Evolutionary conservation across 2,329 filamentous ascomycete species (phyloP).

Genomic region (Xylaria sp.): DNA sequence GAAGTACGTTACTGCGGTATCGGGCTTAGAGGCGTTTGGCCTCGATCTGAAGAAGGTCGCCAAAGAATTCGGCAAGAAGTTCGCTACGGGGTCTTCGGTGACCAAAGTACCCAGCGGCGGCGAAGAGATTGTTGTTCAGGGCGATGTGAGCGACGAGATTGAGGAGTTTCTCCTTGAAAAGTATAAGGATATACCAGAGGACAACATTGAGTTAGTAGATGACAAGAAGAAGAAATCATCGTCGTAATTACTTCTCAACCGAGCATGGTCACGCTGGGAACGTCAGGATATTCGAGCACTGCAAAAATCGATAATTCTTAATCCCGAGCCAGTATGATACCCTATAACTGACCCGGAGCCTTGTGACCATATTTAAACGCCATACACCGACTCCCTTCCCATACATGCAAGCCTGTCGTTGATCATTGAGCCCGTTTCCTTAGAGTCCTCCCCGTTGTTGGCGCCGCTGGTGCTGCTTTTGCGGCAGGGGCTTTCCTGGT

Average conservation of each 20-base stretch:
- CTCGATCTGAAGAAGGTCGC: slow-evolving; percentile 94
- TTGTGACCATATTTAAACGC: slow-evolving; percentile 31
- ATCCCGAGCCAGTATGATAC: slow-evolving; percentile 32
- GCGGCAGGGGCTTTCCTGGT: slow-evolving; percentile 62
- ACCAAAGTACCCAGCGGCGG: slow-evolving; percentile 87
- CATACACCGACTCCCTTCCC: slow-evolving; percentile 24
- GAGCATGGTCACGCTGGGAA: slow-evolving; percentile 32
- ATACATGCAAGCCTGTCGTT: slow-evolving; percentile 16
- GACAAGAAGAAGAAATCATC: slow-evolving; percentile 90
- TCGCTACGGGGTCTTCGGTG: slow-evolving; percentile 92
- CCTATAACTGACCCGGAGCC: slow-evolving; percentile 11
- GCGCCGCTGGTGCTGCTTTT: slow-evolving; percentile 55
- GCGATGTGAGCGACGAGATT: slow-evolving; percentile 94
- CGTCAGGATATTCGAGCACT: slow-evolving; percentile 31
- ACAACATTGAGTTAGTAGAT: slow-evolving; percentile 94
- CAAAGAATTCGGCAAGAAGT: slow-evolving; percentile 98
- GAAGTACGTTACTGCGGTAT: slow-evolving; percentile 95
- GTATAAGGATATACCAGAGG: slow-evolving; percentile 90
- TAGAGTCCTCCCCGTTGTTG: slow-evolving; percentile 62
- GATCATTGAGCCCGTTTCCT: slow-evolving; percentile 61
- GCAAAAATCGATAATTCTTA: slow-evolving; percentile 33
- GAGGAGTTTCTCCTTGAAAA: slow-evolving; percentile 90
- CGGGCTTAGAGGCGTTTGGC: slow-evolving; percentile 88
- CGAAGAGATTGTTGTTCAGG: slow-evolving; percentile 98
- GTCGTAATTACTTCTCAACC: slow-evolving; percentile 27